These are phyloP conservation scores for Brassica nigra DNA, from an alignment of 345 rosid genomes.

Conservation along the genomic window DNA sequence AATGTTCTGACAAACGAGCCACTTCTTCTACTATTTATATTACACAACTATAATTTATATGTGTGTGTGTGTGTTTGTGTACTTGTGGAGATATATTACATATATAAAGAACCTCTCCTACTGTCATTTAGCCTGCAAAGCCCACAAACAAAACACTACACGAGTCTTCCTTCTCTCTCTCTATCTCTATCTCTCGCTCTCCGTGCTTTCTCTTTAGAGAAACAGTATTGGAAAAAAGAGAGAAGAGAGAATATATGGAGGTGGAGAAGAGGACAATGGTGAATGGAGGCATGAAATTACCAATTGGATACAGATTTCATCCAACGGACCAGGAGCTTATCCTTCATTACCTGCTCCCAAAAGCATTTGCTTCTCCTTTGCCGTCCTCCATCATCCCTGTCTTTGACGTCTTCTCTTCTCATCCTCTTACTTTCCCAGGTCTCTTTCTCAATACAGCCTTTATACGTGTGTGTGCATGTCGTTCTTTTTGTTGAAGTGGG, in stretches of 20 bases:
- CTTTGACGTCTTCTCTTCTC: constrained; percentile 61
- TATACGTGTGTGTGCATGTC: neutral
- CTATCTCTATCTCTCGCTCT: neutral
- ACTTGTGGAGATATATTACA: constrained; percentile 17
- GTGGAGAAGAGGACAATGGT: constrained; percentile 42
- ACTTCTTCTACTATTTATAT: constrained; percentile 23
- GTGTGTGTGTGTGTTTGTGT: neutral
- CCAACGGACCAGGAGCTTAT: constrained; percentile 92
- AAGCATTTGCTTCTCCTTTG: constrained; percentile 57
- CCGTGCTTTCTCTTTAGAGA: neutral
- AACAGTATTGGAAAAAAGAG: neutral
- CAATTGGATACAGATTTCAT: constrained; percentile 77
- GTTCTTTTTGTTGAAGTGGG: neutral
- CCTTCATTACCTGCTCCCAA: constrained; percentile 75
- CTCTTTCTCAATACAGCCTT: neutral
- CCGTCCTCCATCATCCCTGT: constrained; percentile 81
- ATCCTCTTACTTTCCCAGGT: constrained; percentile 83
- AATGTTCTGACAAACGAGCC: constrained; percentile 32
- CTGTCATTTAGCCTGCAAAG: constrained; percentile 36
- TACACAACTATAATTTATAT: neutral
- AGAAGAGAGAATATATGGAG: constrained; percentile 37
- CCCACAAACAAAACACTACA: constrained; percentile 27
- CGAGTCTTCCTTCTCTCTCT: constrained; percentile 20
- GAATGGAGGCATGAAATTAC: constrained; percentile 59
- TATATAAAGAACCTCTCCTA: constrained; percentile 30